These are phyloP conservation scores for Erodium trifolium DNA, from an alignment of 441 rosid genomes.

Conservation along the genomic window DNA sequence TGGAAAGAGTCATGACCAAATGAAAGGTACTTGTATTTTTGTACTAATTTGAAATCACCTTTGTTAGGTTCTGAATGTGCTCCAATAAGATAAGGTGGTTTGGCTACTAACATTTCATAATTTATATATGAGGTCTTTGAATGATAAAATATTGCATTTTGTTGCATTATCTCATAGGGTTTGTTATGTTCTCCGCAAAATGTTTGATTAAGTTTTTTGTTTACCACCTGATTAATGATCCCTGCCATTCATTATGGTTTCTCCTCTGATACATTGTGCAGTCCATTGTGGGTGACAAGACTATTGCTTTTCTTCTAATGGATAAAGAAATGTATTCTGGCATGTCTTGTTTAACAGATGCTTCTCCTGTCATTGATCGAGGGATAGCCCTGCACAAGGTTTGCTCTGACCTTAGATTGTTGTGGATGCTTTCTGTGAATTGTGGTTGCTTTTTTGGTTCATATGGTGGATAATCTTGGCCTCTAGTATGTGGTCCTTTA, in stretches of 20 bases:
- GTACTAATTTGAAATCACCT: neutral
- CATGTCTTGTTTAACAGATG: conserved; percentile 60
- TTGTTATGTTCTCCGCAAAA: neutral
- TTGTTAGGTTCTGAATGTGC: neutral
- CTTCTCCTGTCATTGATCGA: conserved; percentile 52
- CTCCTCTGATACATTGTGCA: conserved; percentile 29
- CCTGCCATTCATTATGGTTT: conserved; percentile 7
- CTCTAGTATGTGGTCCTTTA: conserved; percentile 14
- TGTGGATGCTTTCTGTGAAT: conserved; percentile 10
- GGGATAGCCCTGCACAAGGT: conserved; percentile 88
- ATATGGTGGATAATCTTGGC: conserved; percentile 9
- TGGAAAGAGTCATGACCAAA: neutral
- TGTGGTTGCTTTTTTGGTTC: conserved; percentile 14
- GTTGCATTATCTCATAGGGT: neutral
- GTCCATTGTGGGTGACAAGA: conserved; percentile 86
- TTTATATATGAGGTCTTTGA: neutral
- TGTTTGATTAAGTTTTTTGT: conserved; percentile 3
- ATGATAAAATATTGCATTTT: neutral
- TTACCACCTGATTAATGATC: conserved; percentile 3
- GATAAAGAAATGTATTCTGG: conserved; percentile 72
- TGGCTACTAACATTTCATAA: neutral
- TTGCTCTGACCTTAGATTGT: conserved; percentile 15
- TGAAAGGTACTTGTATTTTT: conserved; percentile 1
- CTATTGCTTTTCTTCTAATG: conserved; percentile 63
- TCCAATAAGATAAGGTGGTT: neutral